Evolutionary conservation across 2,329 filamentous ascomycete genomes (phyloP).

Genomic region (Fusarium phyllophilum): DNA sequence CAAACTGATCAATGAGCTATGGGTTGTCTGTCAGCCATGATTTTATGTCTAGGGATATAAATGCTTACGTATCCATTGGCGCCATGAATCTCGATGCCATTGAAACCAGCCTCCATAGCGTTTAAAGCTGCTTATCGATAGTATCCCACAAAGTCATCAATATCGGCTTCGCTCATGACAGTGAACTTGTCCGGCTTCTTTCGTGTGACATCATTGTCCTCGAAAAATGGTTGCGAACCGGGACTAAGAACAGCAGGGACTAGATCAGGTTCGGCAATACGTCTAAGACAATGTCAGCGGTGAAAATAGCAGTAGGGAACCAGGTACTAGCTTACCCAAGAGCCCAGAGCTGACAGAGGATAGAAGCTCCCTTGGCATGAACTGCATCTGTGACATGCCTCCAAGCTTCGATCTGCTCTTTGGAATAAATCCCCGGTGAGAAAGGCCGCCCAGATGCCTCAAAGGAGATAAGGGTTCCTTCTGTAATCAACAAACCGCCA

Average conservation of each 20-base stretch:
- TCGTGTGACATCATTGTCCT: background rate
- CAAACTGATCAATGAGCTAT: conserved; percentile 65
- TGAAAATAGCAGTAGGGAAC: background rate
- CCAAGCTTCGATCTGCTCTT: conserved; percentile 69
- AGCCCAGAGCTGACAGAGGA: conserved; percentile 72
- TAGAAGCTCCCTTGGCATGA: conserved; percentile 69
- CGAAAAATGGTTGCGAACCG: conserved; percentile 9
- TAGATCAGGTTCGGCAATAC: conserved; percentile 26
- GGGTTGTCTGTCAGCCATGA: background rate
- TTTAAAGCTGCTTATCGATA: conserved; percentile 65
- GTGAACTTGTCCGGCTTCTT: conserved; percentile 44
- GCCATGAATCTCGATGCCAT: conserved; percentile 66
- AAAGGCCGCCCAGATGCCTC: conserved; percentile 44
- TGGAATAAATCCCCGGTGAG: conserved; percentile 59
- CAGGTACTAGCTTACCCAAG: conserved; percentile 60
- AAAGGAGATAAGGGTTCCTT: conserved; percentile 56
- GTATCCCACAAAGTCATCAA: conserved; percentile 67
- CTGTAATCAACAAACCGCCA: conserved; percentile 56
- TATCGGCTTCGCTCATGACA: conserved; percentile 70
- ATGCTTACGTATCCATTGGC: conserved; percentile 66
- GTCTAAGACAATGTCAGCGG: background rate
- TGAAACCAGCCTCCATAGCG: conserved; percentile 70
- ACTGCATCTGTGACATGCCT: conserved; percentile 69
- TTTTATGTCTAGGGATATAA: fast-evolving
- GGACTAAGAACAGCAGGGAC: conserved; percentile 26